These are phyloP conservation scores for Ceratocystiopsis sp. DNA, from an alignment of 2,329 filamentous ascomycete species.

Conservation along the genomic window DNA sequence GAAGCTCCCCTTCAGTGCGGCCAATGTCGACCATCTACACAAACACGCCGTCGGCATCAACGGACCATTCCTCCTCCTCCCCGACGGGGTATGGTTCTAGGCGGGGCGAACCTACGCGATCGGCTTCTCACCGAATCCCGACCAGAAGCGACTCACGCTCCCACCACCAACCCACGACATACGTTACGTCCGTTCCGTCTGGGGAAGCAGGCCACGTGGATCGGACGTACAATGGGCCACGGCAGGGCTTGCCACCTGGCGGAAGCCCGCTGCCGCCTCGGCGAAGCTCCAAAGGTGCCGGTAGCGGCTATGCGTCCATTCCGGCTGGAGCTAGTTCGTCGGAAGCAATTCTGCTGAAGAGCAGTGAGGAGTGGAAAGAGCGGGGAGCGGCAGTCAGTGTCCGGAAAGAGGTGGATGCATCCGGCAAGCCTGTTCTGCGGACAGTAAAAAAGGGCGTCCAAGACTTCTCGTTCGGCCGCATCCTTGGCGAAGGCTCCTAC, in stretches of 20 bases:
- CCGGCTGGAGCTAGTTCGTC: conserved; percentile 7
- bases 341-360: conserved; percentile 29
- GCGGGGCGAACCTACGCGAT: conserved; percentile 39
- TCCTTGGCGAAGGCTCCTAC: conserved; percentile 91
- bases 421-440: conserved; percentile 63
- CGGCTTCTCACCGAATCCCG: conserved; percentile 34
- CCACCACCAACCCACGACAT: conserved; percentile 29
- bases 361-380: conserved; percentile 91
- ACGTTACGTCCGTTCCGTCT: conserved; percentile 43
- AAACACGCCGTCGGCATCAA: conserved; percentile 13
- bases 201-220: conserved; percentile 40
- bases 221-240: conserved; percentile 16
- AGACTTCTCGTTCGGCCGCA: conserved; percentile 84
- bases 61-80: conserved; percentile 15
- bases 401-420: conserved; percentile 68
- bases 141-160: conserved; percentile 46
- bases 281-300: conserved; percentile 57
- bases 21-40: conserved; percentile 18
- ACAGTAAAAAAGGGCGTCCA: conserved; percentile 93
- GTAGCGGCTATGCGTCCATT: conserved; percentile 33
- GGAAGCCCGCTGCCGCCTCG: conserved; percentile 55
- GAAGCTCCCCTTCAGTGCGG: conserved; percentile 11
- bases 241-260: conserved; percentile 28
- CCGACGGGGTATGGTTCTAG: conserved; percentile 15
- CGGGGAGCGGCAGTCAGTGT: conserved; percentile 76